These are phyloP conservation scores for Thyridium curvatum DNA, from an alignment of 2,329 filamentous ascomycete genomes.

Conservation along the genomic window DNA sequence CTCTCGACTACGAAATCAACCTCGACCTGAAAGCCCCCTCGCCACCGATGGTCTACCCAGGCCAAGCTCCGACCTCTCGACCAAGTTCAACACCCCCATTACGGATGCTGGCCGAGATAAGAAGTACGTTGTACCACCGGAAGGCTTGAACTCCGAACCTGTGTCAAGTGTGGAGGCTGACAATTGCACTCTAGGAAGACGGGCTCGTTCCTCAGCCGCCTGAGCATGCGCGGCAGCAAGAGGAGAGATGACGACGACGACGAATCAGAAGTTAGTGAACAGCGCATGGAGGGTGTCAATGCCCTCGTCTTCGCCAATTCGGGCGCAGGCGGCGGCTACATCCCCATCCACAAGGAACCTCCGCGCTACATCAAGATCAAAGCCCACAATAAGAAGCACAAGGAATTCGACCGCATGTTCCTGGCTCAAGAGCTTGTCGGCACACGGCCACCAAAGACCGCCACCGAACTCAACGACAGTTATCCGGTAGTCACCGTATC, in stretches of 20 bases:
- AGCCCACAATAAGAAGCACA: conserved; percentile 70
- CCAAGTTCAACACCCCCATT: conserved; percentile 23
- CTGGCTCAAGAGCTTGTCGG: conserved; percentile 82
- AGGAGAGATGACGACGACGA: conserved; percentile 62
- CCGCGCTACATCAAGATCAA: conserved; percentile 86
- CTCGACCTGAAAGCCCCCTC: conserved; percentile 45
- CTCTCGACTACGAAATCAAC: conserved; percentile 44
- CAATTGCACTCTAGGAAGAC: conserved; percentile 59
- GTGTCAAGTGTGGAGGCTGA: background rate
- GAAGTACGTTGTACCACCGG: conserved; percentile 46
- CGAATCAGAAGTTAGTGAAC: conserved; percentile 62
- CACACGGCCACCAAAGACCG: conserved; percentile 32
- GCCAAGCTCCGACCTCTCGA: conserved; percentile 32
- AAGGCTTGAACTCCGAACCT: too few species aligned
- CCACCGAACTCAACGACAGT: conserved; percentile 11
- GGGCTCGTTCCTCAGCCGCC: conserved; percentile 81
- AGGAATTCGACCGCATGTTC: conserved; percentile 82
- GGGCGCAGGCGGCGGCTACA: conserved; percentile 63
- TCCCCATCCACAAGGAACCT: conserved; percentile 81
- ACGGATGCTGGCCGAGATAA: conserved; percentile 51
- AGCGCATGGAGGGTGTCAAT: conserved; percentile 72
- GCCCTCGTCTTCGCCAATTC: conserved; percentile 75
- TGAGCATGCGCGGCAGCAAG: conserved; percentile 65
- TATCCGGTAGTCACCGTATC: conserved; percentile 19
- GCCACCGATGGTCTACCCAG: conserved; percentile 29